Evolutionary conservation across 306 rosid genomes (phyloP).

Genomic region (Cotoneaster glaucophyllus): DNA sequence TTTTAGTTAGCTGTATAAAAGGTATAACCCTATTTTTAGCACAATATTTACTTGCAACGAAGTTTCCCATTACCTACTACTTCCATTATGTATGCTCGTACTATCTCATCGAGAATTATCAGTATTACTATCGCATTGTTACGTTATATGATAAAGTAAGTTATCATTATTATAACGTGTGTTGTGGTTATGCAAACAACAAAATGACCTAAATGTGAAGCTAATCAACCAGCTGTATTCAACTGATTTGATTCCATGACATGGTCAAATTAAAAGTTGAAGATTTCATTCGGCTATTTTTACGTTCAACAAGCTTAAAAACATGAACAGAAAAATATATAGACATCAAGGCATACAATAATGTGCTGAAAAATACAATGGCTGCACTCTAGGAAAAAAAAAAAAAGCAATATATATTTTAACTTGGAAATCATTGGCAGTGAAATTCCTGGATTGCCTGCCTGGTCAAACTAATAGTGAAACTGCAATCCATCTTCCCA

Average conservation of each 20-base stretch:
- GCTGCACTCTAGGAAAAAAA: background rate
- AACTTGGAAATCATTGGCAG: constrained; percentile 1
- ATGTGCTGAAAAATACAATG: background rate
- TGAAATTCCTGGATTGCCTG: constrained; percentile 7
- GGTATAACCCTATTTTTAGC: too few relatives aligned
- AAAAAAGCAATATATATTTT: background rate
- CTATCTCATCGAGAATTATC: too few relatives aligned
- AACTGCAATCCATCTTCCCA: constrained; percentile 1
- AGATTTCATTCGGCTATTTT: background rate
- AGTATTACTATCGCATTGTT: too few relatives aligned
- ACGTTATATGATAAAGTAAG: too few relatives aligned
- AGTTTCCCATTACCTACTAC: too few relatives aligned
- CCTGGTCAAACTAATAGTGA: background rate
- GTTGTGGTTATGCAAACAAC: too few relatives aligned
- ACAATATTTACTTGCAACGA: too few relatives aligned
- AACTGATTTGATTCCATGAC: too few relatives aligned
- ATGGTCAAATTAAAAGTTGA: background rate
- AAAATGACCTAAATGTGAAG: too few relatives aligned
- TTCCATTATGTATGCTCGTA: too few relatives aligned
- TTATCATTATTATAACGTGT: too few relatives aligned
- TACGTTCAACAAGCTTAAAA: background rate
- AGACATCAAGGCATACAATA: background rate
- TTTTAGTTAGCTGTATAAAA: background rate
- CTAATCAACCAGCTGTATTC: too few relatives aligned
- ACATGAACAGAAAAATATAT: background rate